These are phyloP conservation scores for Neocucurbitaria cava DNA, from an alignment of 2,329 filamentous ascomycete genomes.

Conservation along the genomic window DNA sequence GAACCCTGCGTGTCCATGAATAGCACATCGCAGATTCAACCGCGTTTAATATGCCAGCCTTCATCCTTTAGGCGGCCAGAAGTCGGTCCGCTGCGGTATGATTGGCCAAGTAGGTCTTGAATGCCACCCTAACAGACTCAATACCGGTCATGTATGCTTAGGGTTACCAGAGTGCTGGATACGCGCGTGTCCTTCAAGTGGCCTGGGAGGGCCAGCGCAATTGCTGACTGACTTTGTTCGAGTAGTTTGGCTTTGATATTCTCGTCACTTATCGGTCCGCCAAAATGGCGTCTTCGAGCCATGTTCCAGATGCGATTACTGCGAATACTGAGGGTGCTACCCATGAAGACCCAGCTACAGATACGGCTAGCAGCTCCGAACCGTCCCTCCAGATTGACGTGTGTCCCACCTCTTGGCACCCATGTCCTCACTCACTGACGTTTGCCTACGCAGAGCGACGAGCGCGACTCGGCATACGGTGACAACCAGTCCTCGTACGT, in stretches of 20 bases:
- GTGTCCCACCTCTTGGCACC: constrained; percentile 10
- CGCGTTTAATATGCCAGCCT: constrained; percentile 7
- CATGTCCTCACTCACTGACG: constrained; percentile 16
- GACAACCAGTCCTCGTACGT: constrained; percentile 29
- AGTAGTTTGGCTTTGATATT: not conserved
- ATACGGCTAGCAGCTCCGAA: constrained; percentile 31
- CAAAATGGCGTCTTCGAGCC: constrained; percentile 6
- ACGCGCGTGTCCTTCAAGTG: constrained; percentile 5
- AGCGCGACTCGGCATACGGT: constrained; percentile 38
- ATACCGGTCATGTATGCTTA: constrained; percentile 12
- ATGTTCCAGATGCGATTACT: not conserved
- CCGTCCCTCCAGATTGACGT: constrained; percentile 39
- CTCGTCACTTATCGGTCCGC: not conserved
- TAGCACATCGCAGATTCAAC: constrained; percentile 7
- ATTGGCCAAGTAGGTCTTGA: constrained; percentile 13
- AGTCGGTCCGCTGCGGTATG: not conserved
- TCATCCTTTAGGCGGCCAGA: constrained; percentile 1
- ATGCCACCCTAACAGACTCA: constrained; percentile 12
- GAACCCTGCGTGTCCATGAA: constrained; percentile 11
- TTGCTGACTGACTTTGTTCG: not conserved
- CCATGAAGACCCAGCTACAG: constrained; percentile 7
- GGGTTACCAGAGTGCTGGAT: constrained; percentile 13
- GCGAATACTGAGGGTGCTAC: not conserved
- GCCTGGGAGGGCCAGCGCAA: not conserved
- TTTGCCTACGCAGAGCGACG: constrained; percentile 27